phyloP scores from a whole-genome alignment of 495 filamentous ascomycete genomes.

The Aspergillus olivimuriae region DNA sequence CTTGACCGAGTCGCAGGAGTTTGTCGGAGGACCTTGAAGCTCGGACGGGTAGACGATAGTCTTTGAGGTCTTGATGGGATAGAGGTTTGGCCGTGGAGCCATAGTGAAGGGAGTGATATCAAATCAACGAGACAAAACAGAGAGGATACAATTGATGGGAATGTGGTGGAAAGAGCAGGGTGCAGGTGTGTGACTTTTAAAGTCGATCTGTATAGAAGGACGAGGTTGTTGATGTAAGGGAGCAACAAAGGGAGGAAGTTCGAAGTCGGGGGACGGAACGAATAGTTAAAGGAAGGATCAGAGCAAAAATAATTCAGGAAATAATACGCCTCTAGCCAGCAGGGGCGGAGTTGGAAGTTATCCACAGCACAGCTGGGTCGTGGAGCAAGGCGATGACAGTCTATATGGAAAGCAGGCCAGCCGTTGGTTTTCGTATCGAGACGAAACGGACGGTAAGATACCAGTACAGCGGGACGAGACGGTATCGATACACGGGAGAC shows the following conservation, averaged over 20 bases:
- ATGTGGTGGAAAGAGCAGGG: background rate
- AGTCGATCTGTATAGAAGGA: background rate
- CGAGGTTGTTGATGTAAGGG: background rate
- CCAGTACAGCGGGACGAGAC: background rate
- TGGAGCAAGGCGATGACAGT: no score
- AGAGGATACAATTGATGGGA: background rate
- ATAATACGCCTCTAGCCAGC: background rate
- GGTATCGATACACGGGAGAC: background rate
- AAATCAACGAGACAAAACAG: background rate
- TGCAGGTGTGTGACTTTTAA: no score
- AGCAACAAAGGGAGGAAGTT: background rate
- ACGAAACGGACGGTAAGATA: constrained; percentile 2
- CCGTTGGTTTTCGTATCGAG: background rate
- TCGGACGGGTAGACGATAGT: constrained; percentile 3
- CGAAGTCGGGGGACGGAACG: background rate
- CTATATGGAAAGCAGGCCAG: background rate
- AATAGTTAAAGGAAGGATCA: background rate
- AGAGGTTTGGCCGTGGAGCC: constrained; percentile 4
- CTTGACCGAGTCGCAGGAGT: background rate
- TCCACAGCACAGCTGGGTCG: background rate
- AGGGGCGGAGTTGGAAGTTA: background rate
- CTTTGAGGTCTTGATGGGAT: constrained; percentile 4
- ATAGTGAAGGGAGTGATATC: background rate
- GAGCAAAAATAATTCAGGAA: no score
- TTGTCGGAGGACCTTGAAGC: background rate